Evolutionary conservation across 257 asterid genomes (phyloP).

Genomic region (Solanum medicagineum): DNA sequence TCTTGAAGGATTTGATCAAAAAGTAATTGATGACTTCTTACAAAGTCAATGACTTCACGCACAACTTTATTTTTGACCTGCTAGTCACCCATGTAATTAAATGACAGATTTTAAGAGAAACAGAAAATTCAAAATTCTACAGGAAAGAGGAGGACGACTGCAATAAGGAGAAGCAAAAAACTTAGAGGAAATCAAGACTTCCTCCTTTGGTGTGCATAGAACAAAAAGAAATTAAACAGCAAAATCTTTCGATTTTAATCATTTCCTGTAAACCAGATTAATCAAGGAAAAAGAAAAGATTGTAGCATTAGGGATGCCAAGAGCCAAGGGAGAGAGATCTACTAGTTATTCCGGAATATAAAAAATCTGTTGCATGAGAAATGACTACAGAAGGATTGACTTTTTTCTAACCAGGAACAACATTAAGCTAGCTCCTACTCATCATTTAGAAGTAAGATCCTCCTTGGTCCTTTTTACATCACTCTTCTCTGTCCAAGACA

Average conservation of each 20-base stretch:
- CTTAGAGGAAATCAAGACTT: neutral
- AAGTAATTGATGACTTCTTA: constrained; percentile 64
- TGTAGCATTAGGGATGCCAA: neutral
- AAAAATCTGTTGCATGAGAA: neutral
- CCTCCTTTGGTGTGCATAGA: neutral
- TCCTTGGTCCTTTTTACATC: neutral
- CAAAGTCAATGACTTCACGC: constrained; percentile 72
- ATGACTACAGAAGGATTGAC: neutral
- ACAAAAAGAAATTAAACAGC: neutral
- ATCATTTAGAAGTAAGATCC: no score
- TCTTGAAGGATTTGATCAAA: constrained; percentile 84
- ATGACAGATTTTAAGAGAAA: neutral
- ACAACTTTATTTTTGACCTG: constrained; percentile 92
- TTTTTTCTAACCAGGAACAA: neutral
- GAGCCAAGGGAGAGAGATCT: neutral
- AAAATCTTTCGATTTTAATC: neutral
- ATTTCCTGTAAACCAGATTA: neutral
- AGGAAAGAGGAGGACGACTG: neutral
- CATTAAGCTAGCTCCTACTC: neutral
- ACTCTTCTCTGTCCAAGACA: neutral
- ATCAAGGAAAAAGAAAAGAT: neutral
- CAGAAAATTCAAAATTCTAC: neutral
- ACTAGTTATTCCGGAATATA: neutral
- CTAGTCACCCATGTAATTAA: constrained; percentile 6
- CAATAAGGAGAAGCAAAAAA: neutral